Conservation (phyloP, 306 rosid genomes). For the Quercus bicolor region DNA sequence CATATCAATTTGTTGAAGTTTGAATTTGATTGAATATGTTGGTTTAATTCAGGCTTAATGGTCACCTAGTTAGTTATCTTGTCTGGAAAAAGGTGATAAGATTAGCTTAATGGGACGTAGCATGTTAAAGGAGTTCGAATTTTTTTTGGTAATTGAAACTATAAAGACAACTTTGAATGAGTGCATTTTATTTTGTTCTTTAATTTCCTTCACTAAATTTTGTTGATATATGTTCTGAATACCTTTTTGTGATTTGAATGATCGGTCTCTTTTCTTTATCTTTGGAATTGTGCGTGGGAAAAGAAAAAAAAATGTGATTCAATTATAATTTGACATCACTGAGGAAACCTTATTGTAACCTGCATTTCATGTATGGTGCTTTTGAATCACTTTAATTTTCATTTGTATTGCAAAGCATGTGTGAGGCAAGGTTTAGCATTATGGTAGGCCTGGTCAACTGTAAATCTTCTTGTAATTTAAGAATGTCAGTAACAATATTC, state of each 20-base stretch:
- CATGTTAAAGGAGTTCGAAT: background rate
- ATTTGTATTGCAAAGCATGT: background rate
- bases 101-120: background rate
- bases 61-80: background rate
- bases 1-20: background rate
- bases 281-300: background rate
- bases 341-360: background rate
- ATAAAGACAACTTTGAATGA: background rate
- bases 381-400: background rate
- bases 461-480: background rate
- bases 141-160: background rate
- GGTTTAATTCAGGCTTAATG: background rate
- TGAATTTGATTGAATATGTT: background rate
- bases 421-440: background rate
- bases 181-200: background rate
- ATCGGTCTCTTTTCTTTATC: background rate
- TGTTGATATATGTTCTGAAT: background rate
- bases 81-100: background rate
- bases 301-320: background rate
- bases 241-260: background rate
- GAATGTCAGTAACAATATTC: background rate
- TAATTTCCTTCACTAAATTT: background rate
- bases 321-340: background rate
- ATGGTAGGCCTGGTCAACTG: slow-evolving; percentile 8
- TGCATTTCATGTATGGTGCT: background rate